These are phyloP conservation scores for Oryza meridionalis DNA, from an alignment of 176 grass and related monocot genomes.

Conservation along the genomic window DNA sequence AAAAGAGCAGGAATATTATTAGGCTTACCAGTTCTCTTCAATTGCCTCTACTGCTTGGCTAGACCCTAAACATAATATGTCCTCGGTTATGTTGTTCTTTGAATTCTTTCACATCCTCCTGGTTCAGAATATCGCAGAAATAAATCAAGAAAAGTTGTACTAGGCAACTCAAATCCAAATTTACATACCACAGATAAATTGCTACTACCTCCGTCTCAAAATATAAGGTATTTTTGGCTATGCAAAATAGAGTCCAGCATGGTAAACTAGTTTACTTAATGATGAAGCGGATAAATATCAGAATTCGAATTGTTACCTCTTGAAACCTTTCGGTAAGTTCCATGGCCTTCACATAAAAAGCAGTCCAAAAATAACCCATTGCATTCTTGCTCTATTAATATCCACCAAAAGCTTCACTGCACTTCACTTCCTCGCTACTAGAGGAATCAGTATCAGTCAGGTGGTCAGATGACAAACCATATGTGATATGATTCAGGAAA, in stretches of 20 bases:
- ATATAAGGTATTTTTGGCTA: too few species aligned
- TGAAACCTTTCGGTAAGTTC: neutral
- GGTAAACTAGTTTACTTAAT: too few species aligned
- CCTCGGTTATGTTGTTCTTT: neutral
- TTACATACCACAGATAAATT: neutral
- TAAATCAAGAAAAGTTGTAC: constrained; percentile 2
- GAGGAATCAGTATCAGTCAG: constrained; percentile 48
- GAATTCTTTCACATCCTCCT: neutral
- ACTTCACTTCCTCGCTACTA: constrained; percentile 54
- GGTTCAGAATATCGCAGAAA: neutral
- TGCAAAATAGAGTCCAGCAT: too few species aligned
- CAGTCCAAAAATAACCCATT: constrained; percentile 4
- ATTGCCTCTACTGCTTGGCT: neutral
- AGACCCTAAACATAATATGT: neutral
- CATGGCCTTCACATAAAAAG: constrained; percentile 17
- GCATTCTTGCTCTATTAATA: constrained; percentile 21
- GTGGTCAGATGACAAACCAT: constrained; percentile 24
- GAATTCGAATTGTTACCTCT: constrained; percentile 27
- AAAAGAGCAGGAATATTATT: neutral
- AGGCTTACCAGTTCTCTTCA: neutral
- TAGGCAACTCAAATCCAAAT: neutral
- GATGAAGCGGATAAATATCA: neutral
- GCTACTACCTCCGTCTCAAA: neutral
- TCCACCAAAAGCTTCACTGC: constrained; percentile 49
- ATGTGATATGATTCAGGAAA: constrained; percentile 9